Percentiles rank a stretch among this genome's conserved stretches.
Evolutionary conservation across 208 protist species (phyloP).

Genomic region (Crithidia brevicula): DNA sequence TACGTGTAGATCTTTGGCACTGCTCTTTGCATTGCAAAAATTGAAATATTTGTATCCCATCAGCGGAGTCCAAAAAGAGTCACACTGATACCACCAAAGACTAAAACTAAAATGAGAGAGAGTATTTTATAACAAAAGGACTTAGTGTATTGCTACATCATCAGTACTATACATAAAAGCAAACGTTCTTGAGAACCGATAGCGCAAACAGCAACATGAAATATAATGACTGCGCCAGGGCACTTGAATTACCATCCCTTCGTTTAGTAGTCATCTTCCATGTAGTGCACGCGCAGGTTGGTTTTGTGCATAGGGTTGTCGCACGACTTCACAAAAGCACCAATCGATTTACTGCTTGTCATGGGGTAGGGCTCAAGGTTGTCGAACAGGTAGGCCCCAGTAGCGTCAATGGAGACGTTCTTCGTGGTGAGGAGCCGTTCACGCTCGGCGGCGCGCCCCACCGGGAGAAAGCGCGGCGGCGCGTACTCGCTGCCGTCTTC

Average conservation of each 20-base stretch:
- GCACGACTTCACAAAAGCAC: conserved; percentile 56
- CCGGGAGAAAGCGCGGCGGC: conserved; percentile 54
- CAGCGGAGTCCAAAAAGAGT: no score
- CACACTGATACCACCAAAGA: no score
- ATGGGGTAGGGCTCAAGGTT: conserved; percentile 69
- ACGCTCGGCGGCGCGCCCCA: conserved; percentile 64
- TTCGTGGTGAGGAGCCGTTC: conserved; percentile 79
- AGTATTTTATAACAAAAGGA: no score
- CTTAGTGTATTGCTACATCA: no score
- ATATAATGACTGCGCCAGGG: neutral
- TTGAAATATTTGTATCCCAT: no score
- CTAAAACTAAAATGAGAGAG: no score
- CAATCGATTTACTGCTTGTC: conserved; percentile 66
- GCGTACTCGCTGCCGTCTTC: conserved; percentile 31
- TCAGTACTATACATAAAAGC: no score
- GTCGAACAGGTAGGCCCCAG: conserved; percentile 56
- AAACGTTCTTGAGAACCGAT: conserved; percentile 5
- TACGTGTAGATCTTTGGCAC: no score
- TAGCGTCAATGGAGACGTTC: conserved; percentile 79
- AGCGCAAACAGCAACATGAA: neutral
- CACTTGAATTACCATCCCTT: neutral
- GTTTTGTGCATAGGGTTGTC: conserved; percentile 81
- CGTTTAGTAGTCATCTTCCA: conserved; percentile 44
- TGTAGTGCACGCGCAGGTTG: conserved; percentile 68
- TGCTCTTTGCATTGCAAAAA: no score